phyloP scores from a whole-genome alignment of 23 red algal genomes.

The Gracilariopsis chorda region DNA sequence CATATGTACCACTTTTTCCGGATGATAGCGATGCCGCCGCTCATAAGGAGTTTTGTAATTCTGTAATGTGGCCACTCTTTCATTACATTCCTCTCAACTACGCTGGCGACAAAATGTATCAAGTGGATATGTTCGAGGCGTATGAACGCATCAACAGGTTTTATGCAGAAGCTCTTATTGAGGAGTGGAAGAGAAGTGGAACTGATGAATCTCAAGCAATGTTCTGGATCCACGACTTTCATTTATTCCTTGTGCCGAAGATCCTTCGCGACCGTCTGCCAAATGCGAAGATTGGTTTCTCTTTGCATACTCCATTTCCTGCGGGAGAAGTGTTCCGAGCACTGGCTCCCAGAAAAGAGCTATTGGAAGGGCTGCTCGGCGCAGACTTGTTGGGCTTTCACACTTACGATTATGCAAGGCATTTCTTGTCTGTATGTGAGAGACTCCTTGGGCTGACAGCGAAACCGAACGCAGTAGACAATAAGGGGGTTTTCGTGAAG shows the following conservation, averaged over 20 bases:
- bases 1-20: slow-evolving; percentile 81
- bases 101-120: slow-evolving; percentile 82
- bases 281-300: slow-evolving; percentile 86
- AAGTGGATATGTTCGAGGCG: slow-evolving; percentile 74
- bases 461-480: slow-evolving; percentile 84
- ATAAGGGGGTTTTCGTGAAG: slow-evolving; percentile 72
- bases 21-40: slow-evolving; percentile 40
- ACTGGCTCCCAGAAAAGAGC: slow-evolving; percentile 74
- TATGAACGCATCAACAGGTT: slow-evolving; percentile 84
- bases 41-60: slow-evolving; percentile 88
- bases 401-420: slow-evolving; percentile 93
- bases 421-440: slow-evolving; percentile 87
- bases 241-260: slow-evolving; percentile 84
- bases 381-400: slow-evolving; percentile 95
- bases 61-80: slow-evolving; percentile 92
- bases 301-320: slow-evolving; percentile 92
- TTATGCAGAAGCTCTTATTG: slow-evolving; percentile 67
- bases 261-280: slow-evolving; percentile 78
- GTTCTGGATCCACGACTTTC: slow-evolving; percentile 98
- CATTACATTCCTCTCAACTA: slow-evolving; percentile 89
- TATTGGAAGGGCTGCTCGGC: slow-evolving; percentile 89
- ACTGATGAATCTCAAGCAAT: slow-evolving; percentile 68
- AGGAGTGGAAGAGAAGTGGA: slow-evolving; percentile 52
- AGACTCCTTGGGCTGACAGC: slow-evolving; percentile 73
- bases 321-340: slow-evolving; percentile 89